Percentiles rank a stretch among this genome's conserved stretches.
Conservation (phyloP, 2,329 filamentous ascomycete genomes). For the Sclerotinia borealis region DNA sequence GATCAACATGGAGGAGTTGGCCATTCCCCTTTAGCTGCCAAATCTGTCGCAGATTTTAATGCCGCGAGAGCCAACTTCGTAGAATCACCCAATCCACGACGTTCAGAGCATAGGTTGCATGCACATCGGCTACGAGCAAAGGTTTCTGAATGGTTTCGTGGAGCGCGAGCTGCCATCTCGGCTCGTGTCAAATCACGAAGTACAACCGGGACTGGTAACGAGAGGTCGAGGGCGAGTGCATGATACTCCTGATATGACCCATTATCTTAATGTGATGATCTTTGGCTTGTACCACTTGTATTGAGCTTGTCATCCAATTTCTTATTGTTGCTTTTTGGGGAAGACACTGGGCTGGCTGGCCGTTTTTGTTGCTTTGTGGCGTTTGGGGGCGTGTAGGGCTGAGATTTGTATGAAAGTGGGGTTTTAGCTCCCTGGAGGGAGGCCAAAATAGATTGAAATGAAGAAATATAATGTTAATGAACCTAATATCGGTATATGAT, state of each 20-base stretch:
- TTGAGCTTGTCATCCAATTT: constrained; percentile 5
- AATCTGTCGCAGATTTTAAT: constrained; percentile 23
- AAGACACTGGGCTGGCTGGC: neutral
- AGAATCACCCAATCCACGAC: constrained; percentile 15
- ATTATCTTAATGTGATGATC: neutral
- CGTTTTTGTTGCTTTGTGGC: neutral
- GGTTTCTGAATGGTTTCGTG: constrained; percentile 27
- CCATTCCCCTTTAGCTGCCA: constrained; percentile 13
- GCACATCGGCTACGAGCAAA: constrained; percentile 24
- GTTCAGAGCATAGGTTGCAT: constrained; percentile 16
- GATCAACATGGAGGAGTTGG: constrained; percentile 14
- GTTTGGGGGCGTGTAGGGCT: constrained; percentile 5
- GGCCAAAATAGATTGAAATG: neutral
- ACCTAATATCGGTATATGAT: neutral
- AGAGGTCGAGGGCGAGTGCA: constrained; percentile 2
- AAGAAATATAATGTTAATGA: neutral
- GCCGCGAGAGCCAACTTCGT: constrained; percentile 14
- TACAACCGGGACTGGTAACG: constrained; percentile 4
- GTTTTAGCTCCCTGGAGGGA: neutral
- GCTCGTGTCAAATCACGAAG: constrained; percentile 22
- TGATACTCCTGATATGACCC: neutral
- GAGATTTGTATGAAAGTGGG: neutral
- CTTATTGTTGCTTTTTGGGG: neutral
- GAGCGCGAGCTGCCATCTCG: constrained; percentile 23
- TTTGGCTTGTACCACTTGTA: neutral